phyloP scores from a whole-genome alignment of 805 yeast species.

The Wickerhamiella kurtzmanii region DNA sequence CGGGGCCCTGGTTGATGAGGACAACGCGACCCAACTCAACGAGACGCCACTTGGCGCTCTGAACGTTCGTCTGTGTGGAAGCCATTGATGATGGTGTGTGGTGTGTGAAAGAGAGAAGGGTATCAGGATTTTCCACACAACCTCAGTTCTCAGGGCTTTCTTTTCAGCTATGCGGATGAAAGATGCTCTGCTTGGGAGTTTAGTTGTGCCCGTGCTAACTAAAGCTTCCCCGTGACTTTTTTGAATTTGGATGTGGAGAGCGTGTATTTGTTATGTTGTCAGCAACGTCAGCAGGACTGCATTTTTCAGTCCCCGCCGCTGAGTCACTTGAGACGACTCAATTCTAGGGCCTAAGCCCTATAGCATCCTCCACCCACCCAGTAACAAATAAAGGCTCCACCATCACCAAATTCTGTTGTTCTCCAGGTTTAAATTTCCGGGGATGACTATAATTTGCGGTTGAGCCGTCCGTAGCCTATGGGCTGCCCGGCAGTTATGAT shows the following conservation, averaged over 20 bases:
- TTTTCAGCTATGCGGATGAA: too few species aligned
- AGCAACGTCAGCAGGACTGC: neutral
- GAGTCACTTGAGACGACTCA: neutral
- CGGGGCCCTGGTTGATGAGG: slow-evolving; percentile 66
- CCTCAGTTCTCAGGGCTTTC: neutral
- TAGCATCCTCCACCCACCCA: too few species aligned
- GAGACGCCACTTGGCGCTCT: slow-evolving; percentile 97
- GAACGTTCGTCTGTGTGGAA: slow-evolving; percentile 62
- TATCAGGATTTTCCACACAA: neutral
- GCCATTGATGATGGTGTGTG: neutral
- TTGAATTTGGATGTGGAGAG: too few species aligned
- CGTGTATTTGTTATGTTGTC: too few species aligned
- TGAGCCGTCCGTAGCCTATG: slow-evolving; percentile 7
- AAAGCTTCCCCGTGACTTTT: neutral
- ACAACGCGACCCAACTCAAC: slow-evolving; percentile 99
- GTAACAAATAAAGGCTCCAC: neutral
- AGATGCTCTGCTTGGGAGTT: neutral
- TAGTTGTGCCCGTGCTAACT: neutral
- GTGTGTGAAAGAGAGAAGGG: neutral
- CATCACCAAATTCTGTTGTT: neutral
- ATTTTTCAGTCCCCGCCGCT: neutral
- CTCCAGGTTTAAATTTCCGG: slow-evolving; percentile 14
- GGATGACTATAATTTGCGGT: slow-evolving; percentile 22
- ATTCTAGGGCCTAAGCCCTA: neutral
- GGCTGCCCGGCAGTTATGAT: neutral